Evolutionary conservation across 768 basidiomycete species (phyloP).

Genomic region (Rhodotorula toruloides): DNA sequence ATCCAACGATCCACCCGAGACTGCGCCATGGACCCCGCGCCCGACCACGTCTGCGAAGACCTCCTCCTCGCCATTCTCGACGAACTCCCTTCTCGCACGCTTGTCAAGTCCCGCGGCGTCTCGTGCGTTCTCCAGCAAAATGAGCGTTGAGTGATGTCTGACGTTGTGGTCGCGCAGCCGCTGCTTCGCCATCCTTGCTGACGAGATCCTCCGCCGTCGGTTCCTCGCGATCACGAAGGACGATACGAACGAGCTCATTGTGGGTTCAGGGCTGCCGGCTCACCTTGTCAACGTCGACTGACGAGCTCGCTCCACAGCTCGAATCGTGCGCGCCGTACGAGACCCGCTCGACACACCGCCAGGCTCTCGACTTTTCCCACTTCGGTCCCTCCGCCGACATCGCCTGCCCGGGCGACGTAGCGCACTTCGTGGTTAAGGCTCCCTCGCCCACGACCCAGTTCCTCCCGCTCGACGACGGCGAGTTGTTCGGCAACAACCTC

Average conservation of each 20-base stretch:
- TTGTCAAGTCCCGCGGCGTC: constrained; percentile 3
- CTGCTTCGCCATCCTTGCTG: constrained; percentile 1
- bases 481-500: constrained; percentile 17
- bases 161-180: background rate
- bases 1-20: background rate
- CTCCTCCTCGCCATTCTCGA: constrained; percentile 13
- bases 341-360: background rate
- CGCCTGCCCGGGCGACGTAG: background rate
- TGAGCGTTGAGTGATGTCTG: background rate
- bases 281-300: too few relatives aligned
- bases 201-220: constrained; percentile 14
- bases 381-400: background rate
- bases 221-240: constrained; percentile 3
- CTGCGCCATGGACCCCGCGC: too few relatives aligned
- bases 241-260: background rate
- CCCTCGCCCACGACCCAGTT: background rate
- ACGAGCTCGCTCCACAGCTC: too few relatives aligned
- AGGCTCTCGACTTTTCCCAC: constrained; percentile 16
- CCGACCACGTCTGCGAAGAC: constrained; percentile 17
- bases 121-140: constrained; percentile 4
- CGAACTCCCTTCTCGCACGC: background rate
- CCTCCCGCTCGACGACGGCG: constrained; percentile 25
- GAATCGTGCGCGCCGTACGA: constrained; percentile 15
- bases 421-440: too few relatives aligned
- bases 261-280: background rate